Evolutionary conservation across 805 yeast species (phyloP).

Genomic region (Teunomyces panamensis): DNA sequence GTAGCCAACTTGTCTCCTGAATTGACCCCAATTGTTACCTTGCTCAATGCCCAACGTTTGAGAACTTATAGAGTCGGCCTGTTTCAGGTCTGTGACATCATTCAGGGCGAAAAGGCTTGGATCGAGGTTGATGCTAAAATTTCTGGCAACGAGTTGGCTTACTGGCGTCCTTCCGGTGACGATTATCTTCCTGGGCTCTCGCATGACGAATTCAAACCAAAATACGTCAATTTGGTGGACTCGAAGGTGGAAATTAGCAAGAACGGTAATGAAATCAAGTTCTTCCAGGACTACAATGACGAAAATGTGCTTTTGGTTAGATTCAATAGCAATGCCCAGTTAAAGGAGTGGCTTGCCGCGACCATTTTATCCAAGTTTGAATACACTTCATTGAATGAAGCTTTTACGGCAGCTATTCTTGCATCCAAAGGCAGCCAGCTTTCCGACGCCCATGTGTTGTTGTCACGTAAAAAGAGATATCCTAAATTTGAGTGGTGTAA

Average conservation of each 20-base stretch:
- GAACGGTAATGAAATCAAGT: constrained; percentile 18
- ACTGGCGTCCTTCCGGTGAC: constrained; percentile 40
- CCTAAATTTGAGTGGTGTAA: constrained; percentile 60
- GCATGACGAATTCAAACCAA: constrained; percentile 44
- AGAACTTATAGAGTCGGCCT: constrained; percentile 60
- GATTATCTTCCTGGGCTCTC: constrained; percentile 25
- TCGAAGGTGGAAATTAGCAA: constrained; percentile 18
- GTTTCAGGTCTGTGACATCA: constrained; percentile 29
- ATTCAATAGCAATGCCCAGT: constrained; percentile 19
- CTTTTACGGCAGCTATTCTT: constrained; percentile 62
- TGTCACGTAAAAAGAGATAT: constrained; percentile 48
- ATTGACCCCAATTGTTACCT: constrained; percentile 66
- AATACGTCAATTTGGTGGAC: constrained; percentile 53
- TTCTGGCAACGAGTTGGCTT: constrained; percentile 54
- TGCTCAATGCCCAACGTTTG: constrained; percentile 66
- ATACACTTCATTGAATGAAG: constrained; percentile 53
- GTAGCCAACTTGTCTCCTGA: constrained; percentile 52
- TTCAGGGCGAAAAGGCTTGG: constrained; percentile 27
- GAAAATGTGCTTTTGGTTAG: constrained; percentile 23
- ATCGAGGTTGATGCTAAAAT: constrained; percentile 35
- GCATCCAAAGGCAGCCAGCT: constrained; percentile 56
- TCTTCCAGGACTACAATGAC: constrained; percentile 28
- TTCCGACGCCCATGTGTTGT: constrained; percentile 56
- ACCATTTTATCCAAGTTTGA: constrained; percentile 56
- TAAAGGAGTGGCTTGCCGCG: constrained; percentile 44